phyloP scores from a whole-genome alignment of 108 stramenopile species.

The Chaetoceros muelleri region DNA sequence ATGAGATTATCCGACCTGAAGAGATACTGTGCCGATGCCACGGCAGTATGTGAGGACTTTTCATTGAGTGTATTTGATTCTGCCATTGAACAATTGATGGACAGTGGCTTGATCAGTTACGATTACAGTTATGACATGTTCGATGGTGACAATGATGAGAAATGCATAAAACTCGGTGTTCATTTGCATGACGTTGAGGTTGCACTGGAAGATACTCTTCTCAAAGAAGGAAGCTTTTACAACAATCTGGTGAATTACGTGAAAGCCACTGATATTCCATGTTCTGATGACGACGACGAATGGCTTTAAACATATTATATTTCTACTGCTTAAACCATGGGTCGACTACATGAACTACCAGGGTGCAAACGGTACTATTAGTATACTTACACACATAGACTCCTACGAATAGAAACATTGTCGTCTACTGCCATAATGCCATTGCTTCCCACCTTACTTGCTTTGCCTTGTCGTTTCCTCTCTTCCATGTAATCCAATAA shows the following conservation, averaged over 20 bases:
- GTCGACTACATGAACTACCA: too few relatives aligned
- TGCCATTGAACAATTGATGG: constrained; percentile 29
- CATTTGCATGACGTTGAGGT: constrained; percentile 59
- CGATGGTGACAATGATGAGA: not conserved
- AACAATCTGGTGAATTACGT: constrained; percentile 24
- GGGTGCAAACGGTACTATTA: too few relatives aligned
- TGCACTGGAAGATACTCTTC: constrained; percentile 36
- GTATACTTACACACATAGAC: too few relatives aligned
- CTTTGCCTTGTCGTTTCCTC: too few relatives aligned
- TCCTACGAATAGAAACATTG: too few relatives aligned
- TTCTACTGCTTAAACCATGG: too few relatives aligned
- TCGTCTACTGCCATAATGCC: too few relatives aligned
- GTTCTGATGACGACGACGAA: too few relatives aligned
- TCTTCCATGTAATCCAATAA: constrained; percentile 32
- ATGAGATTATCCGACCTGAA: constrained; percentile 21
- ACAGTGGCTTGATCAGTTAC: constrained; percentile 24
- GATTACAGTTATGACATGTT: constrained; percentile 8
- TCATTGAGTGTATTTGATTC: constrained; percentile 20
- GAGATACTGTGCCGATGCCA: constrained; percentile 16
- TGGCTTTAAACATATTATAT: too few relatives aligned
- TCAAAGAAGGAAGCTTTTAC: constrained; percentile 22
- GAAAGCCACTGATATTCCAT: not conserved
- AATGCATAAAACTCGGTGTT: constrained; percentile 31
- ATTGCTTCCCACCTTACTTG: too few relatives aligned
- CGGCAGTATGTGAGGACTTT: constrained; percentile 7